Conservation (phyloP, 805 yeast species). For the Pichia paraexigua region DNA sequence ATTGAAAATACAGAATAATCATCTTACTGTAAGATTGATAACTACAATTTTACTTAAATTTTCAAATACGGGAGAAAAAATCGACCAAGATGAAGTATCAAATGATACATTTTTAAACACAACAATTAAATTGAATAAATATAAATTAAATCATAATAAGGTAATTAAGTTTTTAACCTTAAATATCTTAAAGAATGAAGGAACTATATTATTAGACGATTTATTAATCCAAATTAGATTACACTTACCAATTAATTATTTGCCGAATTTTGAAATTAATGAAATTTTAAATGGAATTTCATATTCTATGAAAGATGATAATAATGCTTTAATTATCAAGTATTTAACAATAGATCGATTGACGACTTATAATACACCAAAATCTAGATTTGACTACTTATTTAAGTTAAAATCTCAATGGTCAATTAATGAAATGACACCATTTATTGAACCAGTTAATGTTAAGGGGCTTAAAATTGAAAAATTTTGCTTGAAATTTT, state of each 20-base stretch:
- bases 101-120: background rate
- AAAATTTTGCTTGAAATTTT: constrained; percentile 53
- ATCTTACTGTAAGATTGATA: background rate
- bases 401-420: constrained; percentile 50
- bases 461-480: constrained; percentile 37
- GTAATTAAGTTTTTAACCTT: constrained; percentile 14
- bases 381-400: constrained; percentile 41
- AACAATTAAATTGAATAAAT: background rate
- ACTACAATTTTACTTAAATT: background rate
- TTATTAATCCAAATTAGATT: constrained; percentile 59
- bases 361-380: constrained; percentile 34
- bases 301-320: constrained; percentile 10
- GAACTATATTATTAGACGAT: constrained; percentile 32
- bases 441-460: constrained; percentile 56
- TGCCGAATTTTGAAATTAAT: constrained; percentile 47
- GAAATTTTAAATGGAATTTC: constrained; percentile 34
- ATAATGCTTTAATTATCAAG: constrained; percentile 7
- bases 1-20: background rate
- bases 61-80: background rate
- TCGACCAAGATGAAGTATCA: background rate
- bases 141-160: constrained; percentile 10
- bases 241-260: constrained; percentile 49
- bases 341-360: constrained; percentile 23
- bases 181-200: constrained; percentile 3
- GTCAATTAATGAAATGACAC: constrained; percentile 54